These are phyloP conservation scores for Ensete ventricosum DNA, from an alignment of 176 grass and related monocot species.

Conservation along the genomic window DNA sequence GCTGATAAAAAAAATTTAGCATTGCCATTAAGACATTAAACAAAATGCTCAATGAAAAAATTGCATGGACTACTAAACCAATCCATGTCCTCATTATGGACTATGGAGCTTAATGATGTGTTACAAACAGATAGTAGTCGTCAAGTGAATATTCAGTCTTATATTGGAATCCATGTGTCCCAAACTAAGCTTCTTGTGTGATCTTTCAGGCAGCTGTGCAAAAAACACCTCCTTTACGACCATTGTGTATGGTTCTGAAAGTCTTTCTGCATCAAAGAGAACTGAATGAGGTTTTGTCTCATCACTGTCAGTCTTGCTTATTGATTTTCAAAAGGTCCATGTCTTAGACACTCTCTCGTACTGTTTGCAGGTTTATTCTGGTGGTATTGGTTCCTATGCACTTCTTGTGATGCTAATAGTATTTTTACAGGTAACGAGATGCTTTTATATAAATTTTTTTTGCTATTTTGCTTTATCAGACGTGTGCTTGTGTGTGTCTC, in stretches of 20 bases:
- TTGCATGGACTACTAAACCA: too few species aligned
- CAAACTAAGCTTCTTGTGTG: conserved; percentile 15
- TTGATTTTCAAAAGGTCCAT: neutral
- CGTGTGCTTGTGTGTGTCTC: too few species aligned
- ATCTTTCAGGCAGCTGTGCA: conserved; percentile 56
- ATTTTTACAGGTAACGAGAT: conserved; percentile 58
- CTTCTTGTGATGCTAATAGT: conserved; percentile 94
- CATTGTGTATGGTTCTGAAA: conserved; percentile 86
- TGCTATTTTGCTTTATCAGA: too few species aligned
- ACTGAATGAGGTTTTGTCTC: conserved; percentile 74
- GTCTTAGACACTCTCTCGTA: conserved; percentile 15
- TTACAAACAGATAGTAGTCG: too few species aligned
- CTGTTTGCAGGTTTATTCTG: conserved; percentile 66
- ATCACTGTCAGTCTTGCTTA: conserved; percentile 1
- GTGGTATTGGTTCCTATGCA: conserved; percentile 96
- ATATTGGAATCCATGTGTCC: neutral
- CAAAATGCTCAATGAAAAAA: too few species aligned
- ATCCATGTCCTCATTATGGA: too few species aligned
- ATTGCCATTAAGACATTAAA: too few species aligned
- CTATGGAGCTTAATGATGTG: too few species aligned
- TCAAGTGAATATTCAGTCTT: too few species aligned
- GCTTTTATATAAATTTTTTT: neutral
- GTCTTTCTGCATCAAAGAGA: conserved; percentile 99
- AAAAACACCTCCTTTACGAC: conserved; percentile 83
- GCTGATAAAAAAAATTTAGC: too few species aligned